phyloP scores from a whole-genome alignment of 306 rosid species.

The Quercus ilex region DNA sequence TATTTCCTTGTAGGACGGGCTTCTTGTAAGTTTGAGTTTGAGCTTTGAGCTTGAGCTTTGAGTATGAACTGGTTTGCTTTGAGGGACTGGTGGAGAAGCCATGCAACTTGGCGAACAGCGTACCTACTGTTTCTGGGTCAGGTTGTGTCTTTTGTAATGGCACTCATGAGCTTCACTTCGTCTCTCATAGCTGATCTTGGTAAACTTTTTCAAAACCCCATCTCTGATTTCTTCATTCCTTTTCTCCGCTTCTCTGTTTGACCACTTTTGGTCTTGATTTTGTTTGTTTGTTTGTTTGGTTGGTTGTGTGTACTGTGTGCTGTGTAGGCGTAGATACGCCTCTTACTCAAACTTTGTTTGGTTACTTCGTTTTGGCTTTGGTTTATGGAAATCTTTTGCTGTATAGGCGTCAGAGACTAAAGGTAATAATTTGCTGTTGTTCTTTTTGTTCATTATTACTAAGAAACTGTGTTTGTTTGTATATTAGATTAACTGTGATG shows the following conservation, averaged over 20 bases:
- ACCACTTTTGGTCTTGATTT: no score
- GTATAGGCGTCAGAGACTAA: conserved; percentile 45
- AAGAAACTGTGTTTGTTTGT: background rate
- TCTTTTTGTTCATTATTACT: background rate
- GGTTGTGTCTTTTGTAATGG: conserved; percentile 43
- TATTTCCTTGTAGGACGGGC: no score
- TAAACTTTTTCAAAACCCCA: conserved; percentile 11
- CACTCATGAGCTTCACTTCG: conserved; percentile 54
- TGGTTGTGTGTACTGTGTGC: no score
- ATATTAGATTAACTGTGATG: background rate
- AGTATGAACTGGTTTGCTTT: conserved; percentile 25
- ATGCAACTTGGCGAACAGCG: conserved; percentile 18
- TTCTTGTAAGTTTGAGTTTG: no score
- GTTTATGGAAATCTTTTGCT: conserved; percentile 60
- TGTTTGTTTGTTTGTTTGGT: no score
- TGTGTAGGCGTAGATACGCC: conserved; percentile 58
- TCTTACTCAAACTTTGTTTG: conserved; percentile 41
- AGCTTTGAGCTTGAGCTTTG: background rate
- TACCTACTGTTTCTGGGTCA: conserved; percentile 53
- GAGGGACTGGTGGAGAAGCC: conserved; percentile 27
- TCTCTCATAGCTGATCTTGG: conserved; percentile 58
- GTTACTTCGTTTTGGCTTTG: conserved; percentile 48
- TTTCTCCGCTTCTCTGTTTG: background rate
- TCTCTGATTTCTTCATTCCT: background rate
- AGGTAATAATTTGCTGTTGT: conserved; percentile 13